Evolutionary conservation across 2,329 filamentous ascomycete species (phyloP).

Genomic region (Neofusicoccum laricinum): DNA sequence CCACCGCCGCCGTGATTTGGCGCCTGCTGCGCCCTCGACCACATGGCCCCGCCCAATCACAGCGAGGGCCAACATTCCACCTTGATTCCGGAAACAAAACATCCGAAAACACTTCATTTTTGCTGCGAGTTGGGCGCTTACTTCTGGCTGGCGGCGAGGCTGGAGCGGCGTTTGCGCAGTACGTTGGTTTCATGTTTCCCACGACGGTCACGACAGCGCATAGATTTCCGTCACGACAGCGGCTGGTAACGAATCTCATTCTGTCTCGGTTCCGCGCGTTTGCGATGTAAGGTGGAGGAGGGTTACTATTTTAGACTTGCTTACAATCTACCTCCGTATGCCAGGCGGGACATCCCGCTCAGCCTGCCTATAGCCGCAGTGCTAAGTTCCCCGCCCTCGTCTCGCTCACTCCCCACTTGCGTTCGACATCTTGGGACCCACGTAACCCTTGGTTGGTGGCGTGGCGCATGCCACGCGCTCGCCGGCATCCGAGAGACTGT

Average conservation of each 20-base stretch:
- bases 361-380: neutral
- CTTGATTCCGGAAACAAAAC: neutral
- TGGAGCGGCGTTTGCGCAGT: neutral
- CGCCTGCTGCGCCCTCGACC: neutral
- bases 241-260: conserved; percentile 6
- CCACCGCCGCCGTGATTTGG: neutral
- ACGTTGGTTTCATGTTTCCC: conserved; percentile 3
- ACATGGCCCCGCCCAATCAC: neutral
- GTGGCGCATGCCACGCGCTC: neutral
- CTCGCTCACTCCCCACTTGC: neutral
- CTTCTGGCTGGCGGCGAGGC: neutral
- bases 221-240: neutral
- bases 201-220: conserved; percentile 14
- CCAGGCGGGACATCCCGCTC: neutral
- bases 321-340: conserved; percentile 15
- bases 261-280: neutral
- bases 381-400: neutral
- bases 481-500: neutral
- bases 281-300: neutral
- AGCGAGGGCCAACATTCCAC: neutral
- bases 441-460: neutral
- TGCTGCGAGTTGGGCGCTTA: neutral
- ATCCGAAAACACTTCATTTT: neutral
- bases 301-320: conserved; percentile 10
- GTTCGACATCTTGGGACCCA: neutral